Conservation (phyloP, 2,329 filamentous ascomycete genomes). For the Colletotrichum sp. region DNA sequence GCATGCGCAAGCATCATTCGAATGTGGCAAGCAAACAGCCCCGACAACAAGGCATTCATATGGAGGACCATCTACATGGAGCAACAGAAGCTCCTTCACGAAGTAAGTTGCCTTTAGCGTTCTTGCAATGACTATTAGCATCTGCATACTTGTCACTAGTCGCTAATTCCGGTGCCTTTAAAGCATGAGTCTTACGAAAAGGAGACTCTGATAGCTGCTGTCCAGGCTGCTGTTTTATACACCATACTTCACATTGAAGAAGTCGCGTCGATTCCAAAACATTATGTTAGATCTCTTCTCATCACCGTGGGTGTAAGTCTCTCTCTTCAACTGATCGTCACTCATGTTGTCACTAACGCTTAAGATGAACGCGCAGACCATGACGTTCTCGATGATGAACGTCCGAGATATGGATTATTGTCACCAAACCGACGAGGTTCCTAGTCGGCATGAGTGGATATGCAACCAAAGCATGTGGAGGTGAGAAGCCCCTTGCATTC, state of each 20-base stretch:
- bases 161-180: fast-evolving
- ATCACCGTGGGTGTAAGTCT: neutral
- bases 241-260: neutral
- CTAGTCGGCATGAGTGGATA: neutral
- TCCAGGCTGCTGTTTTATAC: neutral
- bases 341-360: neutral
- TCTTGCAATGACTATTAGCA: fast-evolving
- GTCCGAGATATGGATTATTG: neutral
- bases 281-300: neutral
- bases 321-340: neutral
- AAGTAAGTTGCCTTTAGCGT: neutral
- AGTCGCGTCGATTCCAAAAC: neutral
- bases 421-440: neutral
- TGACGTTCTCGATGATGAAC: neutral
- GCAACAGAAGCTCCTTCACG: neutral
- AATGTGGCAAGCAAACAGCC: neutral
- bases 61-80: neutral
- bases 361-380: neutral
- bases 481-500: neutral
- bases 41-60: neutral
- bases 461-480: neutral
- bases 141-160: fast-evolving
- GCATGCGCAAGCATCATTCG: neutral
- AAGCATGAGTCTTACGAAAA: neutral
- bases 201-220: neutral